Evolutionary conservation across 2,329 filamentous ascomycete species (phyloP), one percentile per base, ranked within the genome.

Genomic region (Fusarium subtropicale): DNA sequence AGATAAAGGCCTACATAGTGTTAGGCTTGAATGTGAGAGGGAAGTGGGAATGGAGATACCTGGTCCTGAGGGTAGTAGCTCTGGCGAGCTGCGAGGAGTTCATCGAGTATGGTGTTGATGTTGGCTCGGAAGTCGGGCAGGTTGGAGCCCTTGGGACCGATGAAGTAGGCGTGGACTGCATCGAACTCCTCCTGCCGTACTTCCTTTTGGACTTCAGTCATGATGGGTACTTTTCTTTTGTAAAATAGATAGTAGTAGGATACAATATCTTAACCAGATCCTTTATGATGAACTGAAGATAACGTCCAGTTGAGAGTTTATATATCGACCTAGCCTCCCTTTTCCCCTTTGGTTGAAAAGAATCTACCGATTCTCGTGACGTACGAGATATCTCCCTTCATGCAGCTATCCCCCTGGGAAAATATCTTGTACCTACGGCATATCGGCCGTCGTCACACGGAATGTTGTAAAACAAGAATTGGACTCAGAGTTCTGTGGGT

Each of bases 101-200:
- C 75, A 20, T 82, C 76, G 3, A 83, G 77, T 10, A 83, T 81
- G 6, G 74, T 76, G 28, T 76, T 69, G 46, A 84, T 79, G 52
- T 80, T 79, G 6, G 78, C 72, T 56, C 76, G 76, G 51, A 83
- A 82, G 46, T 78, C 78, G 0, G 74, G 67, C n/a, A 81, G 67
- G 56, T 84, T 84, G 45, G 81, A 75, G 18, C 79, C 81, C 38
- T 79, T 79, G 4, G 81, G 81, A 0, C 81, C 81, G 24, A 83
- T 79, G 68, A 83, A 83, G 66, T 81, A 80, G 8, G 81, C 79
- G 11, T 77, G 78, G 4, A 56, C 44, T 1, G 60, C 70, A 59
- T 73, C 60, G 9, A 69, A 73, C 53, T 73, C 71, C 4, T 73
- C 58, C 9, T 46, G 12, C 16, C 70, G 48, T 13, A 39, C 33